These are phyloP conservation scores for Cairneyella variabilis DNA, from an alignment of 495 filamentous ascomycete genomes.

Conservation along the genomic window DNA sequence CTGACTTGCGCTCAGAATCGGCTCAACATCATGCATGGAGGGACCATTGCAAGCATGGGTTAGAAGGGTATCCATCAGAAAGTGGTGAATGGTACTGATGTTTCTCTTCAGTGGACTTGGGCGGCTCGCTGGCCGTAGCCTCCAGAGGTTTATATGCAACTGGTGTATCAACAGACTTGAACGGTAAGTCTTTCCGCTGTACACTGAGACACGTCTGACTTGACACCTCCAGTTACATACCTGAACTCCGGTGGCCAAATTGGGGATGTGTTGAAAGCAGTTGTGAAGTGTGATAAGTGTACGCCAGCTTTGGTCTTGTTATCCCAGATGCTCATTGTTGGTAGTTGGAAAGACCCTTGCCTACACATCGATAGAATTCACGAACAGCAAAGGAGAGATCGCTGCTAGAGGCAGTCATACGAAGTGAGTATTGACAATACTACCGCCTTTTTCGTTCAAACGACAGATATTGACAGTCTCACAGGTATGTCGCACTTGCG, in stretches of 20 bases:
- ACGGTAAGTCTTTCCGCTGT: conserved; percentile 49
- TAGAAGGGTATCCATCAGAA: no score
- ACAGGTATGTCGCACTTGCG: conserved; percentile 52
- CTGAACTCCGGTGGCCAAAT: conserved; percentile 76
- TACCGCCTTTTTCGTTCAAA: neutral
- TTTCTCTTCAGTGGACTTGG: conserved; percentile 89
- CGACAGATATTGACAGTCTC: neutral
- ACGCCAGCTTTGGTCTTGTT: conserved; percentile 26
- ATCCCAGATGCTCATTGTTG: neutral
- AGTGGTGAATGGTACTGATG: no score
- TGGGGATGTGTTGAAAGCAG: conserved; percentile 69
- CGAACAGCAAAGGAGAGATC: conserved; percentile 69
- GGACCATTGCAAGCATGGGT: conserved; percentile 92
- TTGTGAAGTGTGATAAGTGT: conserved; percentile 83
- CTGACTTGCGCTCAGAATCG: conserved; percentile 60
- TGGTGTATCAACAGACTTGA: conserved; percentile 90
- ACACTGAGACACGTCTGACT: conserved; percentile 1
- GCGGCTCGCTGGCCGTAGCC: conserved; percentile 89
- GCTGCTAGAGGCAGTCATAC: conserved; percentile 92
- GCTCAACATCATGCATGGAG: conserved; percentile 86
- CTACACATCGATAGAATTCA: conserved; percentile 79
- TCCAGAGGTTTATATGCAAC: conserved; percentile 85
- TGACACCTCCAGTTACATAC: conserved; percentile 71
- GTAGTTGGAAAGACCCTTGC: conserved; percentile 90
- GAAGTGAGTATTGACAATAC: conserved; percentile 75